Evolutionary conservation across 169 alveolate genomes (phyloP), one percentile per base, ranked within the genome.

Genomic region (Babesia bigemina): DNA sequence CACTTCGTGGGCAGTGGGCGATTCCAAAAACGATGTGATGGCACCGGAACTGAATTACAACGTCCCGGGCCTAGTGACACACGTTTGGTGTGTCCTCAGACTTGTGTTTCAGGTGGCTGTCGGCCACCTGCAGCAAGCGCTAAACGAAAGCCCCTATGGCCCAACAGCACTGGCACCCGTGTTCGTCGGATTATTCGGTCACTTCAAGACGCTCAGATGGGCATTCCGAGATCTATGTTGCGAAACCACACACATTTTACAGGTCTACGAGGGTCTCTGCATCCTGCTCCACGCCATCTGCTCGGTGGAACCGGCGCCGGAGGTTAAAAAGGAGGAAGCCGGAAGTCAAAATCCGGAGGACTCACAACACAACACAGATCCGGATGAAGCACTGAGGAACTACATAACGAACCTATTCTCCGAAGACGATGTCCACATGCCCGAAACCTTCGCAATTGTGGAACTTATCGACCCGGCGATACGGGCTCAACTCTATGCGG

Each of bases 231-330:
- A 36, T 19, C 1, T 22, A 19, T 67, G 76, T 53, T 52, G 57
- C 48, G 76, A 67, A 50, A 48, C 58, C 9, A 26, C 19, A 8
- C 9, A 14, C 17, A 42, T 42, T 4, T 12, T 28, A 28, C 67
- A 67, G 33, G 33, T 67, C 8, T 67, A 67, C 36, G 66, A 67
- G 42, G 76, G 76, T 6, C 42, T 67, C 26, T 67, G 76, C 45
- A 17, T 67, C 19, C n/a, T 67, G 56, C 19, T 67, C 45, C 33
- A 67, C 47, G 66, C 66, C 26, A 24, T 67, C 9, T 67, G 76
- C 24, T 9, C 70, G 12, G 48, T 2, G 21, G 60, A 21, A 7
- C 42, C 42, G 42, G 16, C 33, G 60, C 28, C 60, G 12, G 16
- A 17, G 60, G 60, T 9, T 4, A 10, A 14, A 11, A 53, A 26